Evolutionary conservation across 495 filamentous ascomycete species (phyloP).

Genomic region (Oidiodendron maius): DNA sequence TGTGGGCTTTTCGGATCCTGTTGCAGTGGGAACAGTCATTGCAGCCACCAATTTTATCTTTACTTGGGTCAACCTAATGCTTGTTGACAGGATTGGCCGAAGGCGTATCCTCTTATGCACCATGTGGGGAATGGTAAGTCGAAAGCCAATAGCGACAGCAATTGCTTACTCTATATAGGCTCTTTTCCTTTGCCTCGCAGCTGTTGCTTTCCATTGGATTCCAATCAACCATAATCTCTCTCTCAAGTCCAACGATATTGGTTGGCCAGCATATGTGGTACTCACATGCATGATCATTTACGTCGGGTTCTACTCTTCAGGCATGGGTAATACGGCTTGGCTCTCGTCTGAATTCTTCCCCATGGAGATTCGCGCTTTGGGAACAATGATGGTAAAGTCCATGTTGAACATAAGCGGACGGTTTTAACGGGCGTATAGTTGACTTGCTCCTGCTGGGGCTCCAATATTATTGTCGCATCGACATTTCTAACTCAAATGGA

Average conservation of each 20-base stretch:
- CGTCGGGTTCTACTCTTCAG: constrained; percentile 39
- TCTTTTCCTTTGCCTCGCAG: constrained; percentile 33
- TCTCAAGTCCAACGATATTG: constrained; percentile 18
- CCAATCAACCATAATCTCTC: constrained; percentile 35
- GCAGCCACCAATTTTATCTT: constrained; percentile 49
- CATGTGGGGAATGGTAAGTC: constrained; percentile 33
- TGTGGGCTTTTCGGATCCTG: constrained; percentile 45
- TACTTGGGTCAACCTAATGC: constrained; percentile 42
- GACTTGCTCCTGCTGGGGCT: constrained; percentile 43
- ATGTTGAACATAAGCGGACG: no score
- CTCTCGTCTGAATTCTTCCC: constrained; percentile 46
- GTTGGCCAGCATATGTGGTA: constrained; percentile 34
- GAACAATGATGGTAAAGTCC: constrained; percentile 51
- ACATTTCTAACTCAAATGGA: constrained; percentile 48
- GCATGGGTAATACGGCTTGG: constrained; percentile 46
- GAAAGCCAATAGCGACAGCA: no score
- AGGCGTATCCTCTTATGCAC: constrained; percentile 39
- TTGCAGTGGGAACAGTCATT: constrained; percentile 42
- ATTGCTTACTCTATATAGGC: no score
- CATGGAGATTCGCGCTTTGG: constrained; percentile 45
- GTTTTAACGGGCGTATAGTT: no score
- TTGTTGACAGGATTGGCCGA: constrained; percentile 43
- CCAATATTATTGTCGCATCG: constrained; percentile 46
- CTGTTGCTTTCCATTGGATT: constrained; percentile 43
- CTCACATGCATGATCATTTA: constrained; percentile 42